Percentiles rank a stretch among this genome's conserved stretches.
phyloP scores from a whole-genome alignment of 225 moss, liverwort and hornwort genomes.

The Polytrichum formosum region DNA sequence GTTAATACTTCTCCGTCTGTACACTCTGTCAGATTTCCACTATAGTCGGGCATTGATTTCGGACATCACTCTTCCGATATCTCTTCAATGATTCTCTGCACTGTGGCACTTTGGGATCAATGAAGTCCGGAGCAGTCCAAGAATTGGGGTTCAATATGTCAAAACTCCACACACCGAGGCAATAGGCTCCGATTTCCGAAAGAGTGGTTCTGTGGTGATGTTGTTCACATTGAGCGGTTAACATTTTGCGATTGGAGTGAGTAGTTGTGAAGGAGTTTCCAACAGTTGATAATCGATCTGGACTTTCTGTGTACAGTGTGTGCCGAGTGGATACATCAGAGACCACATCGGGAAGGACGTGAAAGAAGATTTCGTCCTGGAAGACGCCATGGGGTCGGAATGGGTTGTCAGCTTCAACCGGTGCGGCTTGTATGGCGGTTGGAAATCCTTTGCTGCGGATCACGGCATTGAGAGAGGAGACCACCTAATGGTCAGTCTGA shows the following conservation, averaged over 20 bases:
- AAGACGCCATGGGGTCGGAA: slow-evolving; percentile 23
- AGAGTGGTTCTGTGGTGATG: background rate
- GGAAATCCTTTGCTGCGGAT: slow-evolving; percentile 40
- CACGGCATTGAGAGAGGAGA: slow-evolving; percentile 47
- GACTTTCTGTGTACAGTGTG: slow-evolving; percentile 25
- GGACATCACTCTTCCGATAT: too few relatives aligned
- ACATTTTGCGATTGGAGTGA: background rate
- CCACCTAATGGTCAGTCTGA: slow-evolving; percentile 18
- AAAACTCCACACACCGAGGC: too few relatives aligned
- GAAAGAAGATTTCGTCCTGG: slow-evolving; percentile 24
- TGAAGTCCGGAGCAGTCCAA: background rate
- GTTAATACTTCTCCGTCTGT: too few relatives aligned
- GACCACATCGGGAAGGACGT: slow-evolving; percentile 12
- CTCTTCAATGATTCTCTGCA: too few relatives aligned
- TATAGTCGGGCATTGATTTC: too few relatives aligned
- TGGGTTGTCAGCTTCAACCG: slow-evolving; percentile 31
- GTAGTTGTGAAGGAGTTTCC: slow-evolving; percentile 1
- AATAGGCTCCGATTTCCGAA: background rate
- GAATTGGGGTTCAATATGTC: background rate
- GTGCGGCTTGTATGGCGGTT: slow-evolving; percentile 30
- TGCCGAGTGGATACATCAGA: slow-evolving; percentile 28
- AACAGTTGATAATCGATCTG: background rate
- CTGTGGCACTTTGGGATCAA: background rate
- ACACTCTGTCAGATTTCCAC: too few relatives aligned
- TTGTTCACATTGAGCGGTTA: background rate